Base-by-base conservation (phyloP, 2,329 filamentous ascomycete species). In the Mycosphaerella sp. region DNA sequence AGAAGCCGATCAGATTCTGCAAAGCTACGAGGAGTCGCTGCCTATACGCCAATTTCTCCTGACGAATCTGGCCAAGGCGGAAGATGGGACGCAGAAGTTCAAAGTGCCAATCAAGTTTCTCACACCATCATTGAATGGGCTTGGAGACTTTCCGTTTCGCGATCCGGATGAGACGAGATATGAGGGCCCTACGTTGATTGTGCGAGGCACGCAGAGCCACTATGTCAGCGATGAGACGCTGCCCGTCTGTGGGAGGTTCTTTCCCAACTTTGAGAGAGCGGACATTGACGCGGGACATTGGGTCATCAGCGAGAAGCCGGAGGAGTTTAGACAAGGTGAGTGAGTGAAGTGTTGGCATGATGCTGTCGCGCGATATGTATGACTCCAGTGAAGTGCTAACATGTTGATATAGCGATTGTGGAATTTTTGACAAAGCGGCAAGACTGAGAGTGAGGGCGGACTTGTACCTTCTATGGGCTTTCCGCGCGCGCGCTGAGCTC, bases 21-120 rank as follows among this genome's bases (percentile, higher is more conserved):
- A 81, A 50, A 76, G 83, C 1, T 92, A 86, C 67, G 92, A 95
- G 69, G 71, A 81, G 66, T 84, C 85, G 11, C 71, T 95, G 4
- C 76, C 84, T 0, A 85, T 98, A 61, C 85, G 93, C 2, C 91
- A 96, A 67, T 98, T 97, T 70, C 80, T 98, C 12, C 80, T 98
- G 0, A 89, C 87, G 9, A 98, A 97, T 68, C 76, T 97, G 39
- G 72, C 86, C 61, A 81, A 84, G 4, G 66, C 70, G 14, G 72
- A 78, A 3, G 73, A 77, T 48, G 76, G 79, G 32, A 75, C 75
- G 2, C 80, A 86, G 63, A 84, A 81, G 63, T 96, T 93, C 73
- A 81, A 88, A 29, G 83, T 97, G 2, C 92, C 93, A 0, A 74
- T 98, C 9, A 77, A 80, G 45, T 83, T 81, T 2, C 75, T 98